Percentiles rank a stretch among this genome's conserved stretches.
phyloP scores from a whole-genome alignment of 768 basidiomycete genomes.

The Suillus cothurnatus region DNA sequence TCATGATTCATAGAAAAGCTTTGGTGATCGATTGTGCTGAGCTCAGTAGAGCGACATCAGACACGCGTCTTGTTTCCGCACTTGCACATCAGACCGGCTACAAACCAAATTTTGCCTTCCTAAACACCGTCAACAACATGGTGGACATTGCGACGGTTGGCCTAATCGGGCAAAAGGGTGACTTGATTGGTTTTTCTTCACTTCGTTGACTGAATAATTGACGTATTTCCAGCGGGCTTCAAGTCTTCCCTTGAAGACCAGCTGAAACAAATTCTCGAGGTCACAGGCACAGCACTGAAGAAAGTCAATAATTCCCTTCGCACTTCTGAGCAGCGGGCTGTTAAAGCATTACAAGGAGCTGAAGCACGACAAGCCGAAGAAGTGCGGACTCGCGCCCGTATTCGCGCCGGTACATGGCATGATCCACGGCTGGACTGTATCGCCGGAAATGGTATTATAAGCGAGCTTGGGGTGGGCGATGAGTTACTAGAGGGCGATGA shows the following conservation, averaged over 20 bases:
- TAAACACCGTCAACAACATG: conserved; percentile 77
- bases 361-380: conserved; percentile 41
- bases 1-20: conserved; percentile 48
- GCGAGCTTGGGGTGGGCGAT: conserved; percentile 82
- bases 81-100: conserved; percentile 87
- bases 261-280: conserved; percentile 80
- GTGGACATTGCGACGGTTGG: conserved; percentile 93
- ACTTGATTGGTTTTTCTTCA: background rate
- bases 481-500: conserved; percentile 53
- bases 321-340: conserved; percentile 41
- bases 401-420: conserved; percentile 74
- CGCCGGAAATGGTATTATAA: conserved; percentile 85
- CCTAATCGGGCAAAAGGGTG: conserved; percentile 94
- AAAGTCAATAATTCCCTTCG: conserved; percentile 57
- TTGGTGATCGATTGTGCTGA: conserved; percentile 85
- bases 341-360: conserved; percentile 40
- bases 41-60: conserved; percentile 69
- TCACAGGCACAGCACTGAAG: conserved; percentile 73
- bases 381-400: conserved; percentile 43
- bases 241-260: conserved; percentile 80
- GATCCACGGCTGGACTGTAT: conserved; percentile 86
- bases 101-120: conserved; percentile 85
- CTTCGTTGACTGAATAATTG: background rate
- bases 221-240: conserved; percentile 64
- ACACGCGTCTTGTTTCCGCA: conserved; percentile 62